Conservation (phyloP, 2,329 filamentous ascomycete species). For the Lachnellula occidentalis region DNA sequence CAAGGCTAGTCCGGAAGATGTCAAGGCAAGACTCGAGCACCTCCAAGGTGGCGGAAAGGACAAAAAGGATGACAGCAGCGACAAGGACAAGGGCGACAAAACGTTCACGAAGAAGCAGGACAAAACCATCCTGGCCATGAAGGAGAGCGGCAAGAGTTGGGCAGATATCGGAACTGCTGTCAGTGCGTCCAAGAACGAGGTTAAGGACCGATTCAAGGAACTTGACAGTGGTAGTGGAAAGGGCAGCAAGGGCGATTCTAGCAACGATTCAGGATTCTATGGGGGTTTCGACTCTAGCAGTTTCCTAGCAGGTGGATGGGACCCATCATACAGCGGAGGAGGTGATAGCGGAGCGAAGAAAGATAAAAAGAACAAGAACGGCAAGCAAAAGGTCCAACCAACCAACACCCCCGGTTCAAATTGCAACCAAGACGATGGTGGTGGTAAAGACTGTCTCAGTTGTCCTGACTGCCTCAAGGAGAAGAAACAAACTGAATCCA, state of each 20-base stretch:
- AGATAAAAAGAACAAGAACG: background rate
- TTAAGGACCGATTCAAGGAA: slow-evolving; percentile 13
- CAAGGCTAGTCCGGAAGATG: background rate
- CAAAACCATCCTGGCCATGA: background rate
- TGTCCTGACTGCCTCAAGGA: too few relatives aligned
- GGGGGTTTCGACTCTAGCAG: background rate
- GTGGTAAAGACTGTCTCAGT: background rate
- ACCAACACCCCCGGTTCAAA: background rate
- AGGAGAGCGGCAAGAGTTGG: slow-evolving; percentile 1
- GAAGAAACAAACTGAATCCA: too few relatives aligned
- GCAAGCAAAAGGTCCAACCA: background rate
- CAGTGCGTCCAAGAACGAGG: slow-evolving; percentile 11
- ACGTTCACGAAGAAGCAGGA: background rate
- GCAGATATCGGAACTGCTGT: slow-evolving; percentile 7
- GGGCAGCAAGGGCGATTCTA: background rate
- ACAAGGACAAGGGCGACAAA: background rate
- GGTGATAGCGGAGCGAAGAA: background rate
- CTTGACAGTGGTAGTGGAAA: slow-evolving; percentile 1
- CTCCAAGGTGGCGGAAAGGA: background rate
- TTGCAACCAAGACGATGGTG: background rate
- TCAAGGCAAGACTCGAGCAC: background rate
- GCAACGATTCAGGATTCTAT: background rate
- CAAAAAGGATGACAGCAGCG: background rate
- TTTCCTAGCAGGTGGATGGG: background rate
- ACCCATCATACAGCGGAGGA: background rate